Conservation (phyloP, 2,329 filamentous ascomycete genomes). For the Verruconis gallopava region DNA sequence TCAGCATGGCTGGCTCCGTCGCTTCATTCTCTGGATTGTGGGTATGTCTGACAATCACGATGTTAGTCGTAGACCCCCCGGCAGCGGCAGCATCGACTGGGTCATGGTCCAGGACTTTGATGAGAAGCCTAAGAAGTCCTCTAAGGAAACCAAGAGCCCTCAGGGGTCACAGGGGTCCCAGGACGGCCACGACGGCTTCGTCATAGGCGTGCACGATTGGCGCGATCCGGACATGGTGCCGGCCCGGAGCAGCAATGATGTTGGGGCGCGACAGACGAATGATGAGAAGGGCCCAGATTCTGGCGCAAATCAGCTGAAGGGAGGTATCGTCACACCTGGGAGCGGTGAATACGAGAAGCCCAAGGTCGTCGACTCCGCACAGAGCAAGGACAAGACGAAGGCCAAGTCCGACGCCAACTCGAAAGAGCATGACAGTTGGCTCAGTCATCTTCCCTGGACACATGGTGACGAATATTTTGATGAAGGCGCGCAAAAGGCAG, state of each 20-base stretch:
- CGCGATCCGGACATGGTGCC: constrained; percentile 61
- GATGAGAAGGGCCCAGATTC: constrained; percentile 8
- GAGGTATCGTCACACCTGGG: constrained; percentile 56
- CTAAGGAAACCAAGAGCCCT: constrained; percentile 16
- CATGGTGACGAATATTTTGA: not conserved
- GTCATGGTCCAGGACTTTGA: constrained; percentile 52
- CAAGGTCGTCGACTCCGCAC: not conserved
- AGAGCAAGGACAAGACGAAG: not conserved
- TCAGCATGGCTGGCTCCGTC: constrained; percentile 32
- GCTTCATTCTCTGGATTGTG: constrained; percentile 32
- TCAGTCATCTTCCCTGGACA: constrained; percentile 3
- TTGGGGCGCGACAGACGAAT: constrained; percentile 11
- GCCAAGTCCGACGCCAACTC: not conserved
- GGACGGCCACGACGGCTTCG: constrained; percentile 48
- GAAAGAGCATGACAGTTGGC: constrained; percentile 3
- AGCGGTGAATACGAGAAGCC: constrained; percentile 51
- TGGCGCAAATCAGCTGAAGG: constrained; percentile 35
- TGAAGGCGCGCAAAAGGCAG: not conserved
- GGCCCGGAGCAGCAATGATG: constrained; percentile 18
- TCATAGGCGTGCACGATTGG: constrained; percentile 81
- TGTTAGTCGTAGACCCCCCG: constrained; percentile 53
- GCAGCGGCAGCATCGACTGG: constrained; percentile 64
- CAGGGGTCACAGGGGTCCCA: constrained; percentile 11
- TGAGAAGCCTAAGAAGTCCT: constrained; percentile 8
- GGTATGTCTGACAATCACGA: constrained; percentile 18